Base-by-base conservation (phyloP, 306 rosid species). In the Phaseolus lunatus region DNA sequence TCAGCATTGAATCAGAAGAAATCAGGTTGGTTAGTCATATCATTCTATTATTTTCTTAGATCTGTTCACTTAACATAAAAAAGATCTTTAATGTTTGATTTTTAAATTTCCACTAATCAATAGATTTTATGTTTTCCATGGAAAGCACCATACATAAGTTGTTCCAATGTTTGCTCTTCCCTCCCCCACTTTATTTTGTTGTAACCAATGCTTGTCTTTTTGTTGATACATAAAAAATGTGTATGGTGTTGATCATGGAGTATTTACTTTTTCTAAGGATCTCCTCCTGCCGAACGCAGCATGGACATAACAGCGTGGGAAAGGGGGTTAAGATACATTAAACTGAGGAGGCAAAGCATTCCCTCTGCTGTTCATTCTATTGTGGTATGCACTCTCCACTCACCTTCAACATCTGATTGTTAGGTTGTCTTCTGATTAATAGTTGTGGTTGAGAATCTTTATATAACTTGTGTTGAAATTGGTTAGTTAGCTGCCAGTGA, bases 281-380 rank as follows among this genome's bases (percentile, higher is more conserved):
- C 91, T 95, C 90, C 97, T 92, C 93, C 83, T 95, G 88, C 97
- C 98, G 97, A 92, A 95, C 97, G 97, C 98, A 95, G 98, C 98
- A 84, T 89, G 97, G 98, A 95, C 82, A 67, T 86, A 87, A 80
- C 98, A 8, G 93, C 96, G 31, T 92, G 97, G 98, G 86, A 90
- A 83, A 89, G 92, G 82, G 92, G 89, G 61, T 88, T 92, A 68
- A 88, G 86, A 82, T 89, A 87, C 84, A 79, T 95, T 80, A 89
- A 81, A 85, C 77, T 88, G 83, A 79, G 76, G 87, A 90, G 87
- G 86, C 89, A 72, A 80, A 84, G 81, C 64, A 78, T 76, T 84
- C 97, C 97, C 72, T 86, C 93, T 79, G 97, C 98, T 64, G 96
- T 92, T 81, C 98, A 95, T 80, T 95, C 98, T 79, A 86, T 95